Conservation (phyloP, 2,329 filamentous ascomycete genomes). For the Onygena corvina region DNA sequence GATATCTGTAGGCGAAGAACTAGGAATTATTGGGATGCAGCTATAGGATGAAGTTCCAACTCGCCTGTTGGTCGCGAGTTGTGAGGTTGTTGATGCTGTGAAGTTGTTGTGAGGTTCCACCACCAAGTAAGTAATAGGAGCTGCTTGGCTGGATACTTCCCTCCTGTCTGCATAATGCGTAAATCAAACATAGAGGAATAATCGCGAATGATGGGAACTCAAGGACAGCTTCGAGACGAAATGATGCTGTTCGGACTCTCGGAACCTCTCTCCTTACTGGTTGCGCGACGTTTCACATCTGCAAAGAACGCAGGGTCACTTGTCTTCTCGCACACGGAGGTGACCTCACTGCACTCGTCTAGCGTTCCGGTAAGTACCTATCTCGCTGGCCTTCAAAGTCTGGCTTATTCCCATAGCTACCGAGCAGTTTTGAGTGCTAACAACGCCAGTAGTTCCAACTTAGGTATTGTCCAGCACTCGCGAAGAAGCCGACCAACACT, state of each 20-base stretch:
- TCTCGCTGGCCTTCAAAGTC: too few species aligned
- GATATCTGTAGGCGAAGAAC: too few species aligned
- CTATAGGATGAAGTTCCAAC: too few species aligned
- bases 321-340: conserved; percentile 31
- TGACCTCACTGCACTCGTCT: conserved; percentile 26
- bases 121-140: too few species aligned
- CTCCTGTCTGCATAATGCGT: too few species aligned
- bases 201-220: not conserved
- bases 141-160: too few species aligned
- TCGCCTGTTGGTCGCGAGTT: too few species aligned
- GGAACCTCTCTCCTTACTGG: conserved; percentile 27
- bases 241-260: conserved; percentile 29
- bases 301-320: conserved; percentile 30
- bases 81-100: too few species aligned
- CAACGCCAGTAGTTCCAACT: conserved; percentile 33
- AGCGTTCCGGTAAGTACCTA: conserved; percentile 30
- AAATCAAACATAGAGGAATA: not conserved
- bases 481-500: conserved; percentile 29
- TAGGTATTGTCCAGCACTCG: conserved; percentile 39
- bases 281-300: conserved; percentile 25
- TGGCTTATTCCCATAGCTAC: too few species aligned
- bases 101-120: too few species aligned
- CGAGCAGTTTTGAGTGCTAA: not conserved
- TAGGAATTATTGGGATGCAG: too few species aligned
- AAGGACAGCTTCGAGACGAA: not conserved